Percentiles rank a stretch among this genome's conserved stretches.
These are phyloP conservation scores for Septoria petroselini DNA, from an alignment of 2,329 filamentous ascomycete species.

Conservation along the genomic window DNA sequence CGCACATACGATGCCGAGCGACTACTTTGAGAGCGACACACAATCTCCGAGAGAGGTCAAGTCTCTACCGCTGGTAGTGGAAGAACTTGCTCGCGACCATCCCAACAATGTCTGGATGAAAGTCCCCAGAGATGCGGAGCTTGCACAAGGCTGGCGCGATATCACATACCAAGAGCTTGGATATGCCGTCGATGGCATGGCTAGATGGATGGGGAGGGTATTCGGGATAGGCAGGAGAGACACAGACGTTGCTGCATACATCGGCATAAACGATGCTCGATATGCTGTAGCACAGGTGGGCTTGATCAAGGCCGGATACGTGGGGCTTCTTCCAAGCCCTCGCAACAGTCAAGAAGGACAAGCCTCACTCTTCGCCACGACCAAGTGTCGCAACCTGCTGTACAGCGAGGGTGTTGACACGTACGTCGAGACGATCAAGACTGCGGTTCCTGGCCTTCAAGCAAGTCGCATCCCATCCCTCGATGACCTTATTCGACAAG, in stretches of 20 bases:
- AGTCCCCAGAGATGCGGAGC: constrained; percentile 21
- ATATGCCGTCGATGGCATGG: constrained; percentile 20
- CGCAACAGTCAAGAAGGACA: constrained; percentile 23
- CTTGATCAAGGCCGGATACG: constrained; percentile 30
- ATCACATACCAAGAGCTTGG: constrained; percentile 19
- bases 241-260: constrained; percentile 29
- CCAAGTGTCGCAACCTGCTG: constrained; percentile 20
- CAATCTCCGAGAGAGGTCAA: constrained; percentile 5
- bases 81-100: constrained; percentile 22
- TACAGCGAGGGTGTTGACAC: constrained; percentile 22
- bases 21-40: constrained; percentile 1
- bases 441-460: constrained; percentile 21
- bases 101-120: constrained; percentile 27
- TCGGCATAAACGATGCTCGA: constrained; percentile 28
- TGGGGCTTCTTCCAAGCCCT: constrained; percentile 22
- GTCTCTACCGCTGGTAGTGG: constrained; percentile 21
- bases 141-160: constrained; percentile 22
- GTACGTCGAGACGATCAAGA: constrained; percentile 23
- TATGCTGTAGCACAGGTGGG: constrained; percentile 28
- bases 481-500: constrained; percentile 18
- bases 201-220: constrained; percentile 20
- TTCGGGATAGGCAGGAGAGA: constrained; percentile 26
- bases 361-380: constrained; percentile 21
- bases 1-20: background rate
- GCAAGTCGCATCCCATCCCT: constrained; percentile 20